Base-by-base conservation (phyloP, 495 filamentous ascomycete species). In the Penicillium fimorum region DNA sequence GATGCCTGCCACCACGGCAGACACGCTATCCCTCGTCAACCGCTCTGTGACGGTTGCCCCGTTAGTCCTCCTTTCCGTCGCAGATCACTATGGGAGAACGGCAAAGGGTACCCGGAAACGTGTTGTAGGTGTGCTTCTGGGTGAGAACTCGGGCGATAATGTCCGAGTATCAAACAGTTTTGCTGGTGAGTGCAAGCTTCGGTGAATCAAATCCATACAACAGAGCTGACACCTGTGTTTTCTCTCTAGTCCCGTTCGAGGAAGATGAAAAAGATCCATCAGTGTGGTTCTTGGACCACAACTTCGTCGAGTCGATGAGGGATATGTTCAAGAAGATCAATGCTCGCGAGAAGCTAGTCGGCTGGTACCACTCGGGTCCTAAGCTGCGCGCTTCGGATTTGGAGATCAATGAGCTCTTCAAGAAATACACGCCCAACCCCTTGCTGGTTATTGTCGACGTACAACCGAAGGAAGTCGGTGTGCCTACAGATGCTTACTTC, bases 301-400 rank as follows among this genome's bases (percentile, higher is more conserved):
- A 98, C 81, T 98, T 96, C 68, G 89, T 98, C 72, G 95, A 98
- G 75, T 90, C 87, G 60, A 98, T 98, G 94, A 94, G 92, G 81
- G 94, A 98, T 75, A 98, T 98, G 94, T 98, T 98, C 82, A 98
- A 98, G 83, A 97, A 97, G 77, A 92, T 98, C 79, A 98, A 98
- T 80, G 94, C 94, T 55, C 81, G 91, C 52, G 94, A 98, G 78
- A 98, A 98, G 85, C 82, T 98, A 68, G 92, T 98, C 79, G 94
- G 94, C 73, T 98, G 94, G 94, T 98, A 98, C 75, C 94, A 98
- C 73, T 96, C 95, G 9, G 94, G 94, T 47, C 94, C 94, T 22
- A 98, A 98, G 79, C 80, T 98, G 64, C 87, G 94, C 61, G 95
- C 92, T 52, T 96, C 92, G 40, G 94, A 98, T 82, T 82, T 97